Evolutionary conservation across 1,284 basidiomycete genomes (phyloP), one percentile per base, ranked within the genome.

Genomic region (Naganishia cerealis): DNA sequence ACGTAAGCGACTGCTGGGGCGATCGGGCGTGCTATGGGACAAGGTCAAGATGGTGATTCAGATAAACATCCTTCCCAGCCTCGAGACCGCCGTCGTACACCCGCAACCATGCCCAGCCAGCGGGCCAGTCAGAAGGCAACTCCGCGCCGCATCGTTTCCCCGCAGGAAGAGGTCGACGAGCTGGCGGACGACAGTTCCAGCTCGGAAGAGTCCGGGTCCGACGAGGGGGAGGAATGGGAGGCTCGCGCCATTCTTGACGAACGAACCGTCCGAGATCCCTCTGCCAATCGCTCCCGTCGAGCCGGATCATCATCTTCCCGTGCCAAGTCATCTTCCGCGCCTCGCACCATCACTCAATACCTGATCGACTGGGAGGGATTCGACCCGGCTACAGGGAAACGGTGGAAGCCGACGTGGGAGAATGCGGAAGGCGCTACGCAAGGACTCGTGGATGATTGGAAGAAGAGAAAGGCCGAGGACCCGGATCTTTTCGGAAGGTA

Each of bases 291-390:
- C 13, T 50, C 46, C 12, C 7, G 21, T 1, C 46, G 46, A 6
- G 46, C 46, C 21, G 46, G 9, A 50, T 26, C 26, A 21, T 54
- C 36, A 12, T 63, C 61, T 26, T 63, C 61, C 12, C 61, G 61
- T 21, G 12, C n/a, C 50, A 63, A 54, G 15, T n/a, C 36, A 13
- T 2, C 24, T 16, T 2, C 24, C 6, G 26, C 33, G 15, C 38
- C 50, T 3, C 38, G 15, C 26, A 42, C 36, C 7, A 38, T 63
- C 13, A 29, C 21, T 8, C 61, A 72, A 39, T 78, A 76, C 67
- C 73, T 76, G 3, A 71, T 79, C 24, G 53, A 73, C 43, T 79
- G 78, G 78, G 70, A 62, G 29, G 77, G 75, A 2, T 38, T 69
- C 5, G 74, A 79, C 43, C 72, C 74, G 13, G 56, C 55, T 0